Conservation (phyloP, 2,329 filamentous ascomycete species). For the Ambrosiella beaveri region DNA sequence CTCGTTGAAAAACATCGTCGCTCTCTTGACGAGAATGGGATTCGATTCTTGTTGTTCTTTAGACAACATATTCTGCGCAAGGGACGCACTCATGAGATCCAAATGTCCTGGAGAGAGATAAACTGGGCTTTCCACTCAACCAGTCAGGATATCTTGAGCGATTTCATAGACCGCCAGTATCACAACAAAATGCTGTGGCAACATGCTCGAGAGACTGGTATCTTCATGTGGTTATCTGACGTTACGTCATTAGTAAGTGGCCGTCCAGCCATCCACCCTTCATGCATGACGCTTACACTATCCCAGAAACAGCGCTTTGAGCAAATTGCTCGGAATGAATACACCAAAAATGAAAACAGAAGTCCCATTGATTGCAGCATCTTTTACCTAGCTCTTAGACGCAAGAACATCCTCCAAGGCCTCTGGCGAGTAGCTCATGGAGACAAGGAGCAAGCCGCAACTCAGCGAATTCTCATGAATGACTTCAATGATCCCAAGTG, state of each 20-base stretch:
- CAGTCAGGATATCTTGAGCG: constrained; percentile 76
- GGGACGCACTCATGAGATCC: constrained; percentile 43
- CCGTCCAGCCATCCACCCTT: background rate
- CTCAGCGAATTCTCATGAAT: constrained; percentile 65
- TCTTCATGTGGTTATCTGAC: constrained; percentile 92
- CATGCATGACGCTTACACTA: background rate
- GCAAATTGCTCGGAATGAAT: constrained; percentile 79
- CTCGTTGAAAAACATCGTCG: constrained; percentile 72
- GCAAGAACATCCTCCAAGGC: constrained; percentile 78
- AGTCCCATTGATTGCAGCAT: constrained; percentile 83
- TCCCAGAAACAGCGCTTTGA: constrained; percentile 42
- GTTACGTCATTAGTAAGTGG: constrained; percentile 50
- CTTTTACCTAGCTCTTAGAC: constrained; percentile 77
- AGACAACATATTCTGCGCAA: constrained; percentile 60
- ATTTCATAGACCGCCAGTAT: constrained; percentile 66
- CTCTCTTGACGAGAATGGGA: constrained; percentile 80
- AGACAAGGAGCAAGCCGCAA: constrained; percentile 71
- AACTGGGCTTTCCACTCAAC: constrained; percentile 71
- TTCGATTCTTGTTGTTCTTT: constrained; percentile 76
- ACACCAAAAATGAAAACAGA: constrained; percentile 70
- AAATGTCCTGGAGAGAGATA: constrained; percentile 63
- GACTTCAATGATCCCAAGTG: constrained; percentile 79
- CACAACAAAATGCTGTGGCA: constrained; percentile 70
- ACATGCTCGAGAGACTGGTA: constrained; percentile 66
- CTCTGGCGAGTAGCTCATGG: constrained; percentile 90